Evolutionary conservation across 2,329 filamentous ascomycete genomes (phyloP).

Genomic region (Amauroascus niger): DNA sequence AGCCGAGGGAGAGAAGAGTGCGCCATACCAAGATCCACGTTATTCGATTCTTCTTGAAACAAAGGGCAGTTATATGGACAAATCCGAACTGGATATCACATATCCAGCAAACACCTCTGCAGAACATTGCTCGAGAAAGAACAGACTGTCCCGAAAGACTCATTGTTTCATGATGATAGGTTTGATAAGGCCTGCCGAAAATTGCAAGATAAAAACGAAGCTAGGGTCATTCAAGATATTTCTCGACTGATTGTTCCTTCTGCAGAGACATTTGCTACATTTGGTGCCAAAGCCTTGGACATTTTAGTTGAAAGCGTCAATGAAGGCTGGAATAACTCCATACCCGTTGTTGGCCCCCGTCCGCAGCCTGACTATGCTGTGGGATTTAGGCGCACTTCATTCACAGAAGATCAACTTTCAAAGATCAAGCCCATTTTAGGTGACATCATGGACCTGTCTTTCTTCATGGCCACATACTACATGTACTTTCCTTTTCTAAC

Average conservation of each 20-base stretch:
- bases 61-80: conserved; percentile 36
- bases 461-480: conserved; percentile 35
- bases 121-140: conserved; percentile 25
- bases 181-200: conserved; percentile 26
- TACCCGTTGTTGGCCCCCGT: conserved; percentile 29
- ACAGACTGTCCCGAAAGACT: conserved; percentile 26
- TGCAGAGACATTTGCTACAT: conserved; percentile 26
- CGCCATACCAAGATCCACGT: conserved; percentile 29
- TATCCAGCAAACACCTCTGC: conserved; percentile 25
- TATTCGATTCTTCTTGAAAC: conserved; percentile 33
- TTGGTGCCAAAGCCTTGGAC: conserved; percentile 18
- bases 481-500: conserved; percentile 46
- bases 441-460: conserved; percentile 28
- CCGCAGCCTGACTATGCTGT: conserved; percentile 41
- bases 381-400: conserved; percentile 35
- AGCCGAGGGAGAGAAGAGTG: conserved; percentile 34
- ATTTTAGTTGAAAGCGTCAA: conserved; percentile 36
- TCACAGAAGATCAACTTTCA: conserved; percentile 36
- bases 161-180: conserved; percentile 29
- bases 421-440: conserved; percentile 33
- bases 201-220: conserved; percentile 27
- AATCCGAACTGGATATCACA: conserved; percentile 26
- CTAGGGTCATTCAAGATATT: conserved; percentile 31
- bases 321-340: conserved; percentile 36
- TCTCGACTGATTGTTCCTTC: conserved; percentile 30